Conservation (phyloP, 352 stramenopile genomes). For the Pythium phragmiticola region DNA sequence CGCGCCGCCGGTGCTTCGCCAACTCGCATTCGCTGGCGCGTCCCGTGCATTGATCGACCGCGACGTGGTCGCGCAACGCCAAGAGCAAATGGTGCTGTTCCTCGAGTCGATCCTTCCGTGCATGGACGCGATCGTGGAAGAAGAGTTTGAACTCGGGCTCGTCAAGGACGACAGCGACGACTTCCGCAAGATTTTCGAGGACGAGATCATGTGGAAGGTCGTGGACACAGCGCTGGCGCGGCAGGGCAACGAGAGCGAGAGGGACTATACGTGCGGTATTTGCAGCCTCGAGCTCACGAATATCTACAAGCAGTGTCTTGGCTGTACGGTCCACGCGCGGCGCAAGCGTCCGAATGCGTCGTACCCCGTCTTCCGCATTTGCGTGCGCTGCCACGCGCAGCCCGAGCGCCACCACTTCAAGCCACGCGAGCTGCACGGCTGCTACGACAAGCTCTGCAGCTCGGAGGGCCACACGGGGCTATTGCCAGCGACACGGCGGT, state of each 20-base stretch:
- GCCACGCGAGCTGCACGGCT: constrained; percentile 50
- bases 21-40: constrained; percentile 50
- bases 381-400: constrained; percentile 67
- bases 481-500: constrained; percentile 56
- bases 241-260: background rate
- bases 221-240: constrained; percentile 54
- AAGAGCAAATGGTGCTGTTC: constrained; percentile 82
- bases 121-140: constrained; percentile 73
- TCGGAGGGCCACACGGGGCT: constrained; percentile 75
- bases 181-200: constrained; percentile 73
- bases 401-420: constrained; percentile 77
- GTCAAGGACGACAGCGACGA: constrained; percentile 71
- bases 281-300: constrained; percentile 79
- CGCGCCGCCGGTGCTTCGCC: constrained; percentile 35
- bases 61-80: constrained; percentile 54
- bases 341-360: constrained; percentile 57
- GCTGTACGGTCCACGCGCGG: constrained; percentile 66
- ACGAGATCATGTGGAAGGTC: constrained; percentile 69
- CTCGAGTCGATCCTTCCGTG: constrained; percentile 78
- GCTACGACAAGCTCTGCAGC: constrained; percentile 67
- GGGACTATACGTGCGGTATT: constrained; percentile 63
- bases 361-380: constrained; percentile 69
- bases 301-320: constrained; percentile 84
- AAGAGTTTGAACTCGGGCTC: constrained; percentile 63
- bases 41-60: constrained; percentile 42